phyloP scores from a whole-genome alignment of 2,329 filamentous ascomycete species.

The Stachybotrys echinatus region DNA sequence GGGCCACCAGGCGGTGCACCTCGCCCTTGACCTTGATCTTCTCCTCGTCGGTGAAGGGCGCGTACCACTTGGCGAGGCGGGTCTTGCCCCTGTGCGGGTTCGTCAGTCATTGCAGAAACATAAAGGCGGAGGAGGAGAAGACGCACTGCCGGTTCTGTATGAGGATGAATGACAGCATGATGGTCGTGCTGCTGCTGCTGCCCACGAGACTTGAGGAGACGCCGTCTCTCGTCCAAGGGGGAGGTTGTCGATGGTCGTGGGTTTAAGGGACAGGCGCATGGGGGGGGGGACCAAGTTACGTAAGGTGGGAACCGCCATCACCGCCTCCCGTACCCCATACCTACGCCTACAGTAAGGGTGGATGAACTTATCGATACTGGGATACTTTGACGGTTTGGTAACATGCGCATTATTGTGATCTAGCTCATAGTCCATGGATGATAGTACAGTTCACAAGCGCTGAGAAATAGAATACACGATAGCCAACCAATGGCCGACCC shows the following conservation, averaged over 20 bases:
- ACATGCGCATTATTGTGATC: too few species aligned
- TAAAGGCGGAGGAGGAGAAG: background rate
- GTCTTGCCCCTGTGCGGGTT: slow-evolving; percentile 76
- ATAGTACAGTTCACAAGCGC: too few species aligned
- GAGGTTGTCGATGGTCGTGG: background rate
- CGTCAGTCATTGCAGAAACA: slow-evolving; percentile 2
- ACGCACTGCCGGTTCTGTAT: slow-evolving; percentile 82
- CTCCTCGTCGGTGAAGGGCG: slow-evolving; percentile 95
- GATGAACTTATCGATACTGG: too few species aligned
- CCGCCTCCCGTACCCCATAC: background rate
- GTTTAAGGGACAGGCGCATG: background rate
- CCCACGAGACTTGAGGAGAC: background rate
- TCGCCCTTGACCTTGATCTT: slow-evolving; percentile 99
- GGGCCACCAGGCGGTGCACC: slow-evolving; percentile 94
- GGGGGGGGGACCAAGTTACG: background rate
- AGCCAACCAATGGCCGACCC: too few species aligned
- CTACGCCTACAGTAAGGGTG: too few species aligned
- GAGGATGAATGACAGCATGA: slow-evolving; percentile 78
- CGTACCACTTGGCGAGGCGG: slow-evolving; percentile 97
- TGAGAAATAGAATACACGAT: too few species aligned
- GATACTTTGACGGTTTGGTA: too few species aligned
- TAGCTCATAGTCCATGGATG: too few species aligned
- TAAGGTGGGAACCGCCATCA: background rate
- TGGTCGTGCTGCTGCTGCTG: slow-evolving; percentile 1
- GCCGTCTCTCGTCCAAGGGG: background rate